These are phyloP conservation scores for Termitomyces sp. DNA, from an alignment of 768 basidiomycete species.

Conservation along the genomic window DNA sequence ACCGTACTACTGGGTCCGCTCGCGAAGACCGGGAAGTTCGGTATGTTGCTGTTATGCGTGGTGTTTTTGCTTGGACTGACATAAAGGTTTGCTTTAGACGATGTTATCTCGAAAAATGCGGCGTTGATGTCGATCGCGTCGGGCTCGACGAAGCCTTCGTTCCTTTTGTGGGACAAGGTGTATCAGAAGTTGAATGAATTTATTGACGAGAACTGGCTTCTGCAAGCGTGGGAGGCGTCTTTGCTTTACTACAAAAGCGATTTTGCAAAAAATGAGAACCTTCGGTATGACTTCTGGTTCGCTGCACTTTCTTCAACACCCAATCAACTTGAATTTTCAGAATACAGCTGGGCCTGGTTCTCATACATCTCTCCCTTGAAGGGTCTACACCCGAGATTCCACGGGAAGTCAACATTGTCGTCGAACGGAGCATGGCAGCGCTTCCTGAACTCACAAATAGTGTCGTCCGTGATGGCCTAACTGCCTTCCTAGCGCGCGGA, in stretches of 20 bases:
- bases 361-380: constrained; percentile 66
- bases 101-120: constrained; percentile 42
- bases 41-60: constrained; percentile 29
- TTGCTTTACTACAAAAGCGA: constrained; percentile 42
- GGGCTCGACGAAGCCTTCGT: constrained; percentile 65
- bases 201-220: constrained; percentile 71
- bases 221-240: constrained; percentile 54
- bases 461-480: constrained; percentile 58
- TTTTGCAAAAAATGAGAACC: constrained; percentile 42
- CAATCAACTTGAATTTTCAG: constrained; percentile 25
- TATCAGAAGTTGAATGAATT: constrained; percentile 63
- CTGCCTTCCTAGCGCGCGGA: constrained; percentile 36
- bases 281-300: constrained; percentile 39
- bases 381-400: constrained; percentile 49
- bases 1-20: constrained; percentile 64
- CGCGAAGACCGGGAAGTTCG: constrained; percentile 41
- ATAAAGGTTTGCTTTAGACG: constrained; percentile 25
- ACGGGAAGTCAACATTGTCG: constrained; percentile 32
- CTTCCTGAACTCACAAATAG: constrained; percentile 44
- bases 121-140: constrained; percentile 41
- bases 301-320: background rate
- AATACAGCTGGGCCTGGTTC: constrained; percentile 54
- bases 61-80: background rate
- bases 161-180: constrained; percentile 84
- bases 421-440: constrained; percentile 31